phyloP scores from a whole-genome alignment of 495 filamentous ascomycete genomes.

The Friedmanniomyces simplex region DNA sequence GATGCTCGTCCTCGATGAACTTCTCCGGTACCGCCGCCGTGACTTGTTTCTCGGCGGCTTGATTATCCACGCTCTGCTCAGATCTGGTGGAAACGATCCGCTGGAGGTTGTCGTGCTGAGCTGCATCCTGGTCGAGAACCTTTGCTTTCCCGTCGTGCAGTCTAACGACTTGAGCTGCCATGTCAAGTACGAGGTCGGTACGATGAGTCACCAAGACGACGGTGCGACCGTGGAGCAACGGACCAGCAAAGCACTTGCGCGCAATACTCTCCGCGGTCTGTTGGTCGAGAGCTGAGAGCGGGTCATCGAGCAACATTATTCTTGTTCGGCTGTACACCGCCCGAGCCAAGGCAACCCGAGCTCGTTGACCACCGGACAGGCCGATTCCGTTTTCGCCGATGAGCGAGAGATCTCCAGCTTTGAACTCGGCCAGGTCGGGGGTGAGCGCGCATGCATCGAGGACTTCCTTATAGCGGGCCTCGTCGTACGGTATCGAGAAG shows the following conservation, averaged over 20 bases:
- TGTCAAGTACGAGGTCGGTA: constrained; percentile 50
- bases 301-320: constrained; percentile 33
- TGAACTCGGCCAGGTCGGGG: constrained; percentile 31
- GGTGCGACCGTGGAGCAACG: constrained; percentile 50
- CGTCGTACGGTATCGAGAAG: constrained; percentile 63
- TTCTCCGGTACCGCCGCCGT: constrained; percentile 52
- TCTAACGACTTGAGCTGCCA: constrained; percentile 60
- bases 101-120: constrained; percentile 25
- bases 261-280: constrained; percentile 66
- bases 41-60: constrained; percentile 35
- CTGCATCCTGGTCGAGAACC: constrained; percentile 35
- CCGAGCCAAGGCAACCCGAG: constrained; percentile 32
- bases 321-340: constrained; percentile 32
- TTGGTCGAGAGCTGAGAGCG: constrained; percentile 47
- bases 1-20: constrained; percentile 72
- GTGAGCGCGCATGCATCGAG: constrained; percentile 32
- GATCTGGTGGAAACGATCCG: constrained; percentile 2
- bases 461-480: constrained; percentile 41
- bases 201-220: constrained; percentile 73
- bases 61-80: neutral
- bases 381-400: constrained; percentile 36
- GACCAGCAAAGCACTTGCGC: constrained; percentile 53
- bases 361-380: constrained; percentile 32
- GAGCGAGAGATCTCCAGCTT: constrained; percentile 31
- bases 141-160: constrained; percentile 46